phyloP scores from a whole-genome alignment of 108 stramenopile genomes.

The Fragilariopsis cylindrus region DNA sequence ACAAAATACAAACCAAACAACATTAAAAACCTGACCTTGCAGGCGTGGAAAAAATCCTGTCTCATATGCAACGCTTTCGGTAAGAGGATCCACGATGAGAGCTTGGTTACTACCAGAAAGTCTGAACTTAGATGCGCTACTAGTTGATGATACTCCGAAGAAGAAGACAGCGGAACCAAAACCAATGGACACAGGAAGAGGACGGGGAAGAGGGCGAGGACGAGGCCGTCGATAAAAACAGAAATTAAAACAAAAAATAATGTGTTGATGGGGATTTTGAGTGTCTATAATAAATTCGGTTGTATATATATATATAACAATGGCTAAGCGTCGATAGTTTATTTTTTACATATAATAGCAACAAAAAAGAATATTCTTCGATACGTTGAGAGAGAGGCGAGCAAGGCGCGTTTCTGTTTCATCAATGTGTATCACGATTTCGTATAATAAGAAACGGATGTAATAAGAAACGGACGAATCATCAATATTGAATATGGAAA shows the following conservation, averaged over 20 bases:
- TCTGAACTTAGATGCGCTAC: constrained; percentile 94
- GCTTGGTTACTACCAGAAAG: constrained; percentile 96
- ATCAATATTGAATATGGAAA: not conserved
- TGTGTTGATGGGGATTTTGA: not conserved
- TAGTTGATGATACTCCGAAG: constrained; percentile 96
- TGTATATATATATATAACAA: too few species aligned
- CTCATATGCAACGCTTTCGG: constrained; percentile 86
- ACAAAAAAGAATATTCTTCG: not conserved
- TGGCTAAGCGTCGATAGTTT: not conserved
- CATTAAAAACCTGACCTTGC: not conserved
- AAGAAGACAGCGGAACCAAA: constrained; percentile 43
- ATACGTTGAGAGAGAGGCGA: constrained; percentile 7
- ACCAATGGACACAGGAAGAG: constrained; percentile 40
- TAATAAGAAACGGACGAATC: not conserved
- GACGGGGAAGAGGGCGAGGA: constrained; percentile 61
- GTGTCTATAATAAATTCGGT: too few species aligned
- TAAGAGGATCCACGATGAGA: constrained; percentile 94
- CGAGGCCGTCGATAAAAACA: constrained; percentile 52
- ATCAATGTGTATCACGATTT: constrained; percentile 8
- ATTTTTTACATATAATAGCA: not conserved
- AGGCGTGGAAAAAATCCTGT: constrained; percentile 91
- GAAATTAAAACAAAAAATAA: not conserved
- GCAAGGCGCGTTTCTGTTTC: constrained; percentile 11
- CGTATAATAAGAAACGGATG: constrained; percentile 11
- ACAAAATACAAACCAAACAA: too few species aligned